Evolutionary conservation across 768 basidiomycete genomes (phyloP).

Genomic region (Lactarius evosmus): DNA sequence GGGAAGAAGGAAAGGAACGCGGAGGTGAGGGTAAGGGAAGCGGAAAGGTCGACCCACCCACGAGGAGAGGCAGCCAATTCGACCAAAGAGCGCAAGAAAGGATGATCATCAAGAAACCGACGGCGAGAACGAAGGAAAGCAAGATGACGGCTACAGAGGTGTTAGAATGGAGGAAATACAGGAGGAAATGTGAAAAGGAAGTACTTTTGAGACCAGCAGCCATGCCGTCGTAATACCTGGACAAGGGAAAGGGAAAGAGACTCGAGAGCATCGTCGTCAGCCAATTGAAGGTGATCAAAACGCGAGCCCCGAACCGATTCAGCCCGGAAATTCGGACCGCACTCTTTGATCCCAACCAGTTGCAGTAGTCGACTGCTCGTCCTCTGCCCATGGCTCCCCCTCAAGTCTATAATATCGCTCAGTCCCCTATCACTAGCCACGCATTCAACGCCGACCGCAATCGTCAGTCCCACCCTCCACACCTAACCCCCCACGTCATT

Average conservation of each 20-base stretch:
- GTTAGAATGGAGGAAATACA: background rate
- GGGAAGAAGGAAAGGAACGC: background rate
- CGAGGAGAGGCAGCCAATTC: constrained; percentile 96
- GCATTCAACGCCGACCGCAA: constrained; percentile 86
- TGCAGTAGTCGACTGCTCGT: constrained; percentile 86
- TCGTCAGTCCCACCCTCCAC: constrained; percentile 52
- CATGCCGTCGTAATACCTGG: constrained; percentile 23
- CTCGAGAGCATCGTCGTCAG: constrained; percentile 9
- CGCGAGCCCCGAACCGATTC: background rate
- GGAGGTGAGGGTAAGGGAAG: background rate
- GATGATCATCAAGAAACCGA: constrained; percentile 97
- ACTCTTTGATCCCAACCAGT: background rate
- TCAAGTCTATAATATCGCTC: constrained; percentile 74
- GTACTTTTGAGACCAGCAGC: constrained; percentile 29
- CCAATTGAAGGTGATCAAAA: background rate
- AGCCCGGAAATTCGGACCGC: background rate
- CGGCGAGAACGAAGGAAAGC: constrained; percentile 93
- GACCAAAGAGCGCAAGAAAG: constrained; percentile 93
- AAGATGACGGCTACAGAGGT: constrained; percentile 77
- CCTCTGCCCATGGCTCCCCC: constrained; percentile 74
- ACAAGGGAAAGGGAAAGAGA: constrained; percentile 5
- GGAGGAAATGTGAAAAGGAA: background rate
- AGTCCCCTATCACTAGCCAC: constrained; percentile 83
- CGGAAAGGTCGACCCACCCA: constrained; percentile 57
- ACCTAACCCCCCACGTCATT: constrained; percentile 19